Evolutionary conservation across 805 yeast species (phyloP).

Genomic region (Pichia membranifaciens): DNA sequence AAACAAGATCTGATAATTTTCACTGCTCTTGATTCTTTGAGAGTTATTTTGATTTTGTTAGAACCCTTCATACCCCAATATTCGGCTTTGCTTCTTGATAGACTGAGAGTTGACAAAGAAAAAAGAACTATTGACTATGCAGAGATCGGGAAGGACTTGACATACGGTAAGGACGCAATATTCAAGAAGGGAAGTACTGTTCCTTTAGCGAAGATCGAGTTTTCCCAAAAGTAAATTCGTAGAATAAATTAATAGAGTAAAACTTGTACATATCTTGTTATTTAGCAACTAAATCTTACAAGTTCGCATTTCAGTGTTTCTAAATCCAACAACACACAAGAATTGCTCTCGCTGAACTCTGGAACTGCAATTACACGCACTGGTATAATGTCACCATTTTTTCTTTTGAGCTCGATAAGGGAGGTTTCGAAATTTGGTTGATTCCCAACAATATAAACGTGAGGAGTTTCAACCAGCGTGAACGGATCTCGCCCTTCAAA

Average conservation of each 20-base stretch:
- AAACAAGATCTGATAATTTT: slow-evolving; percentile 52
- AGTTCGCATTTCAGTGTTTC: slow-evolving; percentile 50
- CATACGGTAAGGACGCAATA: slow-evolving; percentile 50
- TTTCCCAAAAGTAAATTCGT: slow-evolving; percentile 1
- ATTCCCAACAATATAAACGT: slow-evolving; percentile 82
- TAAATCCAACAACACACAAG: slow-evolving; percentile 56
- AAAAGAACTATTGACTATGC: slow-evolving; percentile 43
- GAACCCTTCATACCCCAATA: slow-evolving; percentile 72
- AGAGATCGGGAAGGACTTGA: slow-evolving; percentile 48
- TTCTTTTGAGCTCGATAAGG: slow-evolving; percentile 32
- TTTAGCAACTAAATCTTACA: slow-evolving; percentile 30
- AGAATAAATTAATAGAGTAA: neutral
- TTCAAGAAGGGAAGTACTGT: slow-evolving; percentile 29
- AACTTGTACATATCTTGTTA: neutral
- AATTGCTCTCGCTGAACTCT: slow-evolving; percentile 57
- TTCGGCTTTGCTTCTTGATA: slow-evolving; percentile 49
- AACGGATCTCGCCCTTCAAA: slow-evolving; percentile 75
- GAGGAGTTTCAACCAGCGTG: slow-evolving; percentile 72
- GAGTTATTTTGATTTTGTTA: slow-evolving; percentile 61
- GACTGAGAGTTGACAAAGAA: slow-evolving; percentile 46
- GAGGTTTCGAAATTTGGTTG: slow-evolving; percentile 57
- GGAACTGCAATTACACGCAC: slow-evolving; percentile 67
- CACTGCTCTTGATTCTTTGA: slow-evolving; percentile 61
- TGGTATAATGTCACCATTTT: slow-evolving; percentile 22
- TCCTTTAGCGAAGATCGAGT: slow-evolving; percentile 27